A percentile compares a stretch with the other conserved stretches of the same genome.
phyloP scores from a whole-genome alignment of 306 rosid genomes.

The Dryas octopetala region DNA sequence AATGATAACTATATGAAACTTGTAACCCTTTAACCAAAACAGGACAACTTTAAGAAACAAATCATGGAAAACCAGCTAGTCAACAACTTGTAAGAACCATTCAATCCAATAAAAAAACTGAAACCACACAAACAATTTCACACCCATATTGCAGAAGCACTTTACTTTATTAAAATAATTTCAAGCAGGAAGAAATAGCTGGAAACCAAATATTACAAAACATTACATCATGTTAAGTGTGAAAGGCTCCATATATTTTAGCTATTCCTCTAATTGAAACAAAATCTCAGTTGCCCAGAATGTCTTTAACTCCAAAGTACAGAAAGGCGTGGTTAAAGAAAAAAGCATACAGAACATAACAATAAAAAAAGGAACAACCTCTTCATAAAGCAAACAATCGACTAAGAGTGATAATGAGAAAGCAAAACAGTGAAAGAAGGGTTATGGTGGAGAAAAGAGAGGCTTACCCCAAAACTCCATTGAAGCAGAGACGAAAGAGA shows the following conservation, averaged over 20 bases:
- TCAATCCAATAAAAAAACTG: not conserved
- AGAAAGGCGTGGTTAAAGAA: too few relatives aligned
- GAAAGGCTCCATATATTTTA: too few relatives aligned
- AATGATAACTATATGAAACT: too few relatives aligned
- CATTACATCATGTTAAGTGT: not conserved
- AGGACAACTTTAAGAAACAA: too few relatives aligned
- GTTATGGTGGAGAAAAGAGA: not conserved
- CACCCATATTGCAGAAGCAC: not conserved
- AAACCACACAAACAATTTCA: not conserved
- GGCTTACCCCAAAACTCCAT: constrained; percentile 94
- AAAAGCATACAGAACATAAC: not conserved
- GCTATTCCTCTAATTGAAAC: too few relatives aligned
- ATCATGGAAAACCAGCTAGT: not conserved
- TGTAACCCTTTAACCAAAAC: not conserved
- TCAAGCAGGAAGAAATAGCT: not conserved
- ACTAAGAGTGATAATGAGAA: too few relatives aligned
- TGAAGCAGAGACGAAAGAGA: not conserved
- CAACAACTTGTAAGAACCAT: not conserved
- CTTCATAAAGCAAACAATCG: too few relatives aligned
- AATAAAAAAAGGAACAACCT: too few relatives aligned
- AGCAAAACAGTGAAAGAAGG: too few relatives aligned
- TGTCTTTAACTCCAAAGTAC: not conserved
- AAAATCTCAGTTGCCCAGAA: too few relatives aligned
- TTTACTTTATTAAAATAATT: not conserved
- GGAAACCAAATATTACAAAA: not conserved